These are phyloP conservation scores for Paramecium caudatum DNA, from an alignment of 73 alveolate species.

Conservation along the genomic window DNA sequence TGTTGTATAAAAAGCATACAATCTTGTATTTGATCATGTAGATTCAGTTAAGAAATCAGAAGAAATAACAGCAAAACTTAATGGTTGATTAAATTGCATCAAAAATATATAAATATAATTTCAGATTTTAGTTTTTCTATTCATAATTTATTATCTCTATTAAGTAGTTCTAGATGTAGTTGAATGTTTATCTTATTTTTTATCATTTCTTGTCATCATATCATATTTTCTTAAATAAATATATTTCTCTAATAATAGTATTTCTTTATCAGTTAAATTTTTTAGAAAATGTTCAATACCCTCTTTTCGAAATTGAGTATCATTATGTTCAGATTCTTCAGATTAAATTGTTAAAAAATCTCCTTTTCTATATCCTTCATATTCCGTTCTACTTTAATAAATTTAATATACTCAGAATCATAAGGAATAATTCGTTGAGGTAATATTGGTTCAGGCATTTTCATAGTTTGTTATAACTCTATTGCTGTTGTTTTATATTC, in stretches of 20 bases:
- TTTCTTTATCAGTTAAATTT: constrained; percentile 16
- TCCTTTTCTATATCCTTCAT: constrained; percentile 47
- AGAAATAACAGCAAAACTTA: constrained; percentile 30
- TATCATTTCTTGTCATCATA: constrained; percentile 3
- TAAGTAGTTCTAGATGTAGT: constrained; percentile 42
- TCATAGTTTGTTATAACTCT: not conserved
- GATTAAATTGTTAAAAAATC: constrained; percentile 17
- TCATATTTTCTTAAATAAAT: constrained; percentile 36
- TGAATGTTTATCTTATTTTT: too few species aligned
- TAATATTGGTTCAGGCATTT: constrained; percentile 26
- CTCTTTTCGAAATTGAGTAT: not conserved
- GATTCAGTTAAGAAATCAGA: constrained; percentile 56
- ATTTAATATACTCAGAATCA: constrained; percentile 44
- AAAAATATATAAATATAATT: constrained; percentile 19
- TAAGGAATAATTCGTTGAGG: constrained; percentile 23
- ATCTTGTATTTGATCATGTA: constrained; percentile 59
- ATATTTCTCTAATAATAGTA: constrained; percentile 1
- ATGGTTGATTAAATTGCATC: constrained; percentile 29
- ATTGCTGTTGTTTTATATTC: constrained; percentile 39
- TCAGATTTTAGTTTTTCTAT: constrained; percentile 35
- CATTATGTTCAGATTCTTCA: not conserved
- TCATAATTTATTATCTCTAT: not conserved
- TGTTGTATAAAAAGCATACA: constrained; percentile 32
- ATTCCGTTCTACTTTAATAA: constrained; percentile 11
- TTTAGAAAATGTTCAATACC: constrained; percentile 16